A percentile compares a stretch with the other conserved stretches of the same genome.
Conservation (phyloP, 1,139 yeast species). For the Scheffersomyces quercinus region DNA sequence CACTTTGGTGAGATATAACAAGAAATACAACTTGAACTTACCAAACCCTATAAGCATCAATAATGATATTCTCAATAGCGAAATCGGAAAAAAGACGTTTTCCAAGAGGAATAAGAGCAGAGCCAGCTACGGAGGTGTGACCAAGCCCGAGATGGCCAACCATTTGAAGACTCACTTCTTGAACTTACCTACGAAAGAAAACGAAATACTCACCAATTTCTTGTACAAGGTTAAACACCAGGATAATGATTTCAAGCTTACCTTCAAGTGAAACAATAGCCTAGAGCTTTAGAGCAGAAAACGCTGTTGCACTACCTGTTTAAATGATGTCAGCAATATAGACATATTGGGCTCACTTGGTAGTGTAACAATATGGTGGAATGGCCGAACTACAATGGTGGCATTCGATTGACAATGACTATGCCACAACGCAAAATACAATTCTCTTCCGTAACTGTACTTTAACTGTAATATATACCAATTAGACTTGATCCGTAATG, state of each 20-base stretch:
- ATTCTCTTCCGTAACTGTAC: no score
- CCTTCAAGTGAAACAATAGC: slow-evolving; percentile 21
- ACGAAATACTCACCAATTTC: slow-evolving; percentile 77
- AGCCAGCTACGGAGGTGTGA: slow-evolving; percentile 20
- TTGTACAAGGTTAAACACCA: slow-evolving; percentile 73
- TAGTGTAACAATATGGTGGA: no score
- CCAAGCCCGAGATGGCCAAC: slow-evolving; percentile 57
- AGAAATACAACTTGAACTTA: slow-evolving; percentile 46
- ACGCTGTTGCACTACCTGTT: no score
- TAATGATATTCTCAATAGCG: slow-evolving; percentile 61
- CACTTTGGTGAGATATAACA: slow-evolving; percentile 59
- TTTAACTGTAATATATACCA: no score
- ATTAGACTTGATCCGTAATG: no score
- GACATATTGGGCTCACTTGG: no score
- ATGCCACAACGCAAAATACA: no score
- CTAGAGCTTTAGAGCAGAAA: background rate
- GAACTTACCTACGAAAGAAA: slow-evolving; percentile 65
- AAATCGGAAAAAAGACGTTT: slow-evolving; percentile 64
- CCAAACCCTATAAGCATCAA: slow-evolving; percentile 57
- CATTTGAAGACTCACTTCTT: slow-evolving; percentile 64
- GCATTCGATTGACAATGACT: no score
- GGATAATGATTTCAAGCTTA: slow-evolving; percentile 48
- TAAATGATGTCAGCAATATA: background rate
- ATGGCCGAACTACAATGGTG: no score
- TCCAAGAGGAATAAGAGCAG: slow-evolving; percentile 33